phyloP scores from a whole-genome alignment of 441 rosid genomes.

The Brassica balearica region DNA sequence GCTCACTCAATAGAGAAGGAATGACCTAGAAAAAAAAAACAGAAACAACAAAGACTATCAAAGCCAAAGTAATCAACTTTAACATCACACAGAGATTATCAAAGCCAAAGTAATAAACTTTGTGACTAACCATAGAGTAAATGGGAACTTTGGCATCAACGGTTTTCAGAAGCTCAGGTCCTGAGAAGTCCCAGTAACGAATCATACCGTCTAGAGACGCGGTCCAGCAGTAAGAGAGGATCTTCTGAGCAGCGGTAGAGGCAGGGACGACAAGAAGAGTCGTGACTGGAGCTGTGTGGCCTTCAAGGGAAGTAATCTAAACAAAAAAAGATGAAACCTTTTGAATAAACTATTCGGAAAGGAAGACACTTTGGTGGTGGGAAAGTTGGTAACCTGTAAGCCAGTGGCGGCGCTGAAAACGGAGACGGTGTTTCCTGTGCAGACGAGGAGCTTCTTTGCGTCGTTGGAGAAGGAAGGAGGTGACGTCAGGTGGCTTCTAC shows the following conservation, averaged over 20 bases:
- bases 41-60: slow-evolving; percentile 21
- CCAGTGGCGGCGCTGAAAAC: slow-evolving; percentile 91
- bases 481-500: slow-evolving; percentile 74
- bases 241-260: slow-evolving; percentile 53
- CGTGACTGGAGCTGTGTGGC: slow-evolving; percentile 81
- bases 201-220: slow-evolving; percentile 93
- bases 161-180: slow-evolving; percentile 77
- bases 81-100: neutral
- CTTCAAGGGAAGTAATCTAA: slow-evolving; percentile 75
- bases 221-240: slow-evolving; percentile 89
- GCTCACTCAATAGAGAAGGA: slow-evolving; percentile 64
- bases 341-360: neutral
- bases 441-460: slow-evolving; percentile 82
- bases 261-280: slow-evolving; percentile 79
- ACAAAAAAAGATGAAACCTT: neutral
- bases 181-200: slow-evolving; percentile 89
- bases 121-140: slow-evolving; percentile 46
- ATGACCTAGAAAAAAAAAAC: slow-evolving; percentile 62
- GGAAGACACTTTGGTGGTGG: neutral
- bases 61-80: neutral
- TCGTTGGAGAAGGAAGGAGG: slow-evolving; percentile 95
- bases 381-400: slow-evolving; percentile 59
- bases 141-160: slow-evolving; percentile 64
- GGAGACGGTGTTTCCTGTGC: slow-evolving; percentile 77
- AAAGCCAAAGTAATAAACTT: slow-evolving; percentile 5